phyloP scores from a whole-genome alignment of 1,284 basidiomycete species.

The Psilocybe mexicana region DNA sequence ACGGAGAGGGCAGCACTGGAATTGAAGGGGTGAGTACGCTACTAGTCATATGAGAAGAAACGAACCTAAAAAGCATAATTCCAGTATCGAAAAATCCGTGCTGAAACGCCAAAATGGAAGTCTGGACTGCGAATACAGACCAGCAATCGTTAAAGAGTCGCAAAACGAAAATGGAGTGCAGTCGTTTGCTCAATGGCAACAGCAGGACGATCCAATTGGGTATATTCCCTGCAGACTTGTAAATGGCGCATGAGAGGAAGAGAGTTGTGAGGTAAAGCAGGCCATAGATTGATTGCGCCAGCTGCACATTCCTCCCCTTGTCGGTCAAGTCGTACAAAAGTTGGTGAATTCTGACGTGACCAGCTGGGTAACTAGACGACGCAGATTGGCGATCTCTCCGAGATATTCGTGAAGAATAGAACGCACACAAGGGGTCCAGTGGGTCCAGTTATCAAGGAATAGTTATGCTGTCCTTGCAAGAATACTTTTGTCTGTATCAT shows the following conservation, averaged over 20 bases:
- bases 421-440: constrained; percentile 90
- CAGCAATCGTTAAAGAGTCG: constrained; percentile 97
- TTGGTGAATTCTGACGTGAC: constrained; percentile 86
- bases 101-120: constrained; percentile 62
- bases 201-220: constrained; percentile 83
- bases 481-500: constrained; percentile 85
- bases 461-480: constrained; percentile 83
- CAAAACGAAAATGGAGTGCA: constrained; percentile 92
- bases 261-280: constrained; percentile 72
- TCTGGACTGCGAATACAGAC: constrained; percentile 66
- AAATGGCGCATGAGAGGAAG: constrained; percentile 66
- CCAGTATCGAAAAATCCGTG: constrained; percentile 61
- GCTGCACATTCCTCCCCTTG: constrained; percentile 58
- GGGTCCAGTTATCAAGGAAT: constrained; percentile 83
- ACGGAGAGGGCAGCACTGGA: constrained; percentile 82
- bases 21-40: neutral
- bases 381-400: neutral
- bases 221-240: constrained; percentile 58
- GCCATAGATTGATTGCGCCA: constrained; percentile 82
- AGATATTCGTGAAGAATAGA: neutral
- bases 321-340: constrained; percentile 69
- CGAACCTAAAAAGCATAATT: constrained; percentile 74
- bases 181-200: constrained; percentile 85
- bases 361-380: constrained; percentile 84
- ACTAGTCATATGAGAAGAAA: constrained; percentile 3